Conservation (phyloP, 345 rosid genomes). For the Eutrema heterophyllum region DNA sequence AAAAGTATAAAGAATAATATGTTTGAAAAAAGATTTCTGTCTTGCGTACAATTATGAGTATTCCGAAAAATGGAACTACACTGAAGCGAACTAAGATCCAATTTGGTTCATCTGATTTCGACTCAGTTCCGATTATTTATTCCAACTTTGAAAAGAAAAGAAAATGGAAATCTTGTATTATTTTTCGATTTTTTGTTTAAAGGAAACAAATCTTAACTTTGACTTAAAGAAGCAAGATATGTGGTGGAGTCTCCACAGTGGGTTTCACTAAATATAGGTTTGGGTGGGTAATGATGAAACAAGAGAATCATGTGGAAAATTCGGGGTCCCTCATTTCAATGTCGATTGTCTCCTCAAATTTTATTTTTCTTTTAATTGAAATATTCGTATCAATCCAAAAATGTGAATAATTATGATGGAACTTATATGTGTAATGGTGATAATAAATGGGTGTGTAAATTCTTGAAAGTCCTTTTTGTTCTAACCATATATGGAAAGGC, state of each 20-base stretch:
- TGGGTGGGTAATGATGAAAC: conserved; percentile 32
- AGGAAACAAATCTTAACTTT: not conserved
- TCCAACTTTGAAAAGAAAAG: not conserved
- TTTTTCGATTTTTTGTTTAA: not conserved
- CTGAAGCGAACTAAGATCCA: not conserved
- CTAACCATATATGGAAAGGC: conserved; percentile 28
- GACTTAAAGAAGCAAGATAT: not conserved
- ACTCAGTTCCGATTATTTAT: not conserved
- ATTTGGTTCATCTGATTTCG: not conserved
- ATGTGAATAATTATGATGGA: conserved; percentile 15
- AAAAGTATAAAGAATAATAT: too few relatives aligned
- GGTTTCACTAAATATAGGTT: conserved; percentile 27
- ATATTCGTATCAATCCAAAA: conserved; percentile 27
- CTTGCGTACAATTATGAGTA: not conserved
- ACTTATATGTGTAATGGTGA: conserved; percentile 6
- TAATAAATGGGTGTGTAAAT: conserved; percentile 8
- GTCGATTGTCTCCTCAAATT: conserved; percentile 24
- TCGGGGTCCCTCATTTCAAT: conserved; percentile 31
- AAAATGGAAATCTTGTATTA: not conserved
- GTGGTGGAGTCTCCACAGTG: conserved; percentile 34
- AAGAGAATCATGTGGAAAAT: conserved; percentile 23
- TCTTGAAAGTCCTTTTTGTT: conserved; percentile 19
- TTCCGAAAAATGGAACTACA: not conserved
- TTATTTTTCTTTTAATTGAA: not conserved
- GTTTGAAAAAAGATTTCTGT: not conserved